Evolutionary conservation across 2,329 filamentous ascomycete genomes (phyloP).

Genomic region (Chalaropsis ovoidea): DNA sequence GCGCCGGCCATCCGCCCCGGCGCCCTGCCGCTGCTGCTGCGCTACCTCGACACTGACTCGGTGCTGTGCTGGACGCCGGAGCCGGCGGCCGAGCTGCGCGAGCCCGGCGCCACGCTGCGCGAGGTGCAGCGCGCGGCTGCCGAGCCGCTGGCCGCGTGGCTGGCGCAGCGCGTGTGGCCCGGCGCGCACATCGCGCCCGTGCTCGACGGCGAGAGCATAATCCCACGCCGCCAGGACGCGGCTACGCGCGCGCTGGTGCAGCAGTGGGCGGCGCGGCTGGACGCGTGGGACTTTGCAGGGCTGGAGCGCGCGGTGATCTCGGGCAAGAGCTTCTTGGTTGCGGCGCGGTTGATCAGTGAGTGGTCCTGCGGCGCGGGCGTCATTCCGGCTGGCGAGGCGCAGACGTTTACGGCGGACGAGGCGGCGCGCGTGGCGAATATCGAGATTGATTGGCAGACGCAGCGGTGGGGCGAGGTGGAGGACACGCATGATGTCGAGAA

Average conservation of each 20-base stretch:
- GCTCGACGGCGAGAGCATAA: constrained; percentile 66
- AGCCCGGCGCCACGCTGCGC: constrained; percentile 45
- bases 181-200: constrained; percentile 68
- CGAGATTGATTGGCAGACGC: constrained; percentile 84
- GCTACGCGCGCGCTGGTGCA: constrained; percentile 67
- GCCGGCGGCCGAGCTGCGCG: constrained; percentile 39
- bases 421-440: constrained; percentile 66
- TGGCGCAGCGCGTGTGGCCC: constrained; percentile 70
- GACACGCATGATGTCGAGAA: constrained; percentile 95
- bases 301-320: constrained; percentile 75
- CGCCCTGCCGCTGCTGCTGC: constrained; percentile 60
- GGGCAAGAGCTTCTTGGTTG: constrained; percentile 75
- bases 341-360: constrained; percentile 65
- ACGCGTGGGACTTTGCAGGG: constrained; percentile 72
- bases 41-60: constrained; percentile 86
- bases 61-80: constrained; percentile 75
- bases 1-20: constrained; percentile 49
- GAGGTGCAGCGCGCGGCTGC: constrained; percentile 61
- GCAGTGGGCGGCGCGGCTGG: constrained; percentile 64
- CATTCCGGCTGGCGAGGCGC: constrained; percentile 29
- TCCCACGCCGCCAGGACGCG: constrained; percentile 62
- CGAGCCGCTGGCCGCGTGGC: constrained; percentile 57
- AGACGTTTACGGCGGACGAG: constrained; percentile 67
- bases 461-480: constrained; percentile 91
- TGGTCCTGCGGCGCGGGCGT: constrained; percentile 65